Evolutionary conservation across 2,329 filamentous ascomycete genomes (phyloP).

Genomic region (Fusarium annulatum): DNA sequence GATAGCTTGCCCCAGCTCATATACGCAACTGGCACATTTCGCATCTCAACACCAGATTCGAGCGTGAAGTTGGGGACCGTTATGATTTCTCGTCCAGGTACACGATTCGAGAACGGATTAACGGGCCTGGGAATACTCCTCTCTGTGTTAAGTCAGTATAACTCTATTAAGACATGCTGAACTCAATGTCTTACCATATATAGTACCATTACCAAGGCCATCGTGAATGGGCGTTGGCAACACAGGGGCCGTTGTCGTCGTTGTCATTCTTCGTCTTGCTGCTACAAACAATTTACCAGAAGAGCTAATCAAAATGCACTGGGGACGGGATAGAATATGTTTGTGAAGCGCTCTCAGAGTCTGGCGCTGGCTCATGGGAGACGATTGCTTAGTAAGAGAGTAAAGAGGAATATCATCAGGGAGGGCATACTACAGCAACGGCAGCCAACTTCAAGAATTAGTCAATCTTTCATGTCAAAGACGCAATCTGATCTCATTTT

Average conservation of each 20-base stretch:
- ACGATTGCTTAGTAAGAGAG: neutral
- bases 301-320: fast-evolving
- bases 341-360: neutral
- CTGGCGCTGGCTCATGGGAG: neutral
- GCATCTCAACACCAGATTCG: neutral
- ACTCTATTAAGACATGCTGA: fast-evolving
- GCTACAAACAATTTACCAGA: neutral
- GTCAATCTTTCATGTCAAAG: neutral
- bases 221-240: neutral
- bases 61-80: neutral
- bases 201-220: neutral
- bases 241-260: neutral
- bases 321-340: neutral
- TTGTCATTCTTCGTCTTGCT: neutral
- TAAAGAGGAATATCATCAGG: neutral
- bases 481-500: neutral
- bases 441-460: neutral
- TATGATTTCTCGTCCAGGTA: neutral
- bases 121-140: neutral
- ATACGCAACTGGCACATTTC: neutral
- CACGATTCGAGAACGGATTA: neutral
- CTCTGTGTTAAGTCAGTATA: neutral
- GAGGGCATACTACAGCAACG: neutral
- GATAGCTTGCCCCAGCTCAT: neutral
- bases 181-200: neutral